Conservation (phyloP, 1,139 yeast species). For the Candida tetrigidarum region DNA sequence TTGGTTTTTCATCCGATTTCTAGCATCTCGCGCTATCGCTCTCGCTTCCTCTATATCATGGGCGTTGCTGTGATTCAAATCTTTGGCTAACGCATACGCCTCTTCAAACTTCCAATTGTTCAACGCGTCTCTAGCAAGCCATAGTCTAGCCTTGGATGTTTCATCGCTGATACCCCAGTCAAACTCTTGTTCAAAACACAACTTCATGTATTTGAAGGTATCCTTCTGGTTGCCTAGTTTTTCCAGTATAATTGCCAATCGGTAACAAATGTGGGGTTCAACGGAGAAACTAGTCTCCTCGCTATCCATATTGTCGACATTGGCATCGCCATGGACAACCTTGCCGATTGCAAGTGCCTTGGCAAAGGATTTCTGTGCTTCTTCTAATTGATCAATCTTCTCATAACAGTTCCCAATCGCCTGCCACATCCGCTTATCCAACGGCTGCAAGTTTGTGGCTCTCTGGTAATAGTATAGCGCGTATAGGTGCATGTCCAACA, state of each 20-base stretch:
- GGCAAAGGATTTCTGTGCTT: constrained; percentile 64
- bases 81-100: constrained; percentile 78
- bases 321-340: constrained; percentile 17
- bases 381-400: constrained; percentile 68
- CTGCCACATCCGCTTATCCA: constrained; percentile 96
- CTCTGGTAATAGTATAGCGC: constrained; percentile 91
- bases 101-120: constrained; percentile 58
- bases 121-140: constrained; percentile 81
- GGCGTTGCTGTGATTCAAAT: constrained; percentile 75
- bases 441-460: constrained; percentile 86
- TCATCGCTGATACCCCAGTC: constrained; percentile 77
- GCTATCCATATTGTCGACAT: too few relatives aligned
- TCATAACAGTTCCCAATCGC: constrained; percentile 93
- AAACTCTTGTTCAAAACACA: constrained; percentile 70
- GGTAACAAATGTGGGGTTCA: constrained; percentile 60
- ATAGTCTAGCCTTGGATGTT: constrained; percentile 78
- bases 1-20: constrained; percentile 38
- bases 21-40: constrained; percentile 75
- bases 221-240: constrained; percentile 53
- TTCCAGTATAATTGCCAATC: constrained; percentile 72
- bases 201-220: constrained; percentile 69
- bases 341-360: constrained; percentile 57
- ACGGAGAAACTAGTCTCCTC: constrained; percentile 22
- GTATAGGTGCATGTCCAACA: constrained; percentile 91
- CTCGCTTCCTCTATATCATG: constrained; percentile 92